These are phyloP conservation scores for Calocybe cyanea DNA, from an alignment of 768 basidiomycete genomes.

Conservation along the genomic window DNA sequence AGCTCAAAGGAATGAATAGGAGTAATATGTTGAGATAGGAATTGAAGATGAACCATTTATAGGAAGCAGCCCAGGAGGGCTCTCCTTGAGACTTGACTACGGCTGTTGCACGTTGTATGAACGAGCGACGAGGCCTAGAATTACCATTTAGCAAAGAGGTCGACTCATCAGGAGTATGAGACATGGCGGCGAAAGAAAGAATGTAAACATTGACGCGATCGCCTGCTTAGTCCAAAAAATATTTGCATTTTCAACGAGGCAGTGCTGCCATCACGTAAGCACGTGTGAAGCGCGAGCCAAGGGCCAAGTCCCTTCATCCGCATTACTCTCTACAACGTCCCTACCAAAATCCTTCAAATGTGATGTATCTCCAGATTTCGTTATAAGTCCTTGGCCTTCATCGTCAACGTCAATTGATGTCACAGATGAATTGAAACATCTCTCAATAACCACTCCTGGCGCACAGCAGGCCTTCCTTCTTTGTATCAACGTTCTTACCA, in stretches of 20 bases:
- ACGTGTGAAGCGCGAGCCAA: not conserved
- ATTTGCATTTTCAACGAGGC: conserved; percentile 6
- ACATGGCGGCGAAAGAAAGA: conserved; percentile 22
- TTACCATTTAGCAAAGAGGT: conserved; percentile 48
- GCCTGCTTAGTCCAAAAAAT: not conserved
- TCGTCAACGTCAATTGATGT: conserved; percentile 53
- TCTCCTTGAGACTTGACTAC: conserved; percentile 58
- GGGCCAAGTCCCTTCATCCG: conserved; percentile 44
- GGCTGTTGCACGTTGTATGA: conserved; percentile 32
- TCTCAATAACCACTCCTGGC: conserved; percentile 28
- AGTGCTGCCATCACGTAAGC: conserved; percentile 12
- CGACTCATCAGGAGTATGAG: conserved; percentile 34
- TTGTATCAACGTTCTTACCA: conserved; percentile 46
- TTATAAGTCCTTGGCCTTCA: conserved; percentile 34
- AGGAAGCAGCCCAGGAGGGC: conserved; percentile 57
- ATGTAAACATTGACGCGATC: not conserved
- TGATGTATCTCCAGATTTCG: conserved; percentile 49
- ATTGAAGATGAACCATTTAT: conserved; percentile 55
- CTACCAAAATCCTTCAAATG: conserved; percentile 40
- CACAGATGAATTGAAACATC: conserved; percentile 53
- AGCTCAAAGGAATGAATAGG: conserved; percentile 73
- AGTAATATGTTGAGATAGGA: conserved; percentile 76
- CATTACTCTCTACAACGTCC: conserved; percentile 43
- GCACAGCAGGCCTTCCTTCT: conserved; percentile 34
- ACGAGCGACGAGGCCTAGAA: conserved; percentile 21